phyloP scores from a whole-genome alignment of 345 rosid genomes.

The Chamaenerion angustifolium region DNA sequence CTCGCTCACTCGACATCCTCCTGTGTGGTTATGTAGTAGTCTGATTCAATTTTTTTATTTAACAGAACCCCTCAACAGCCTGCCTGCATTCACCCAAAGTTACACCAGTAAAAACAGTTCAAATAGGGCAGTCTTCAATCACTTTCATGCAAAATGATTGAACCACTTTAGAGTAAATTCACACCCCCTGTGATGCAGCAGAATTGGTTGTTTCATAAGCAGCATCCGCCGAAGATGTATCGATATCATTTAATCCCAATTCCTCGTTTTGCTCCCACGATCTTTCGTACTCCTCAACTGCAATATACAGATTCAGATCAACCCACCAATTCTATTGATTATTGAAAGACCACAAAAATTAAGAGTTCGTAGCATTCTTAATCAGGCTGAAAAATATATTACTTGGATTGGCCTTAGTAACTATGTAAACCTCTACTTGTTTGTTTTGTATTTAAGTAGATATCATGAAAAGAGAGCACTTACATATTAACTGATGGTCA shows the following conservation, averaged over 20 bases:
- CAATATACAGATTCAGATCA: neutral
- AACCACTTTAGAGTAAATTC: neutral
- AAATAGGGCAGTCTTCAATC: too few species aligned
- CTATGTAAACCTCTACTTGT: neutral
- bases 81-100: too few species aligned
- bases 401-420: too few species aligned
- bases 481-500: slow-evolving; percentile 69
- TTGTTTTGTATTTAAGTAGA: neutral
- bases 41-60: too few species aligned
- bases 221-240: slow-evolving; percentile 74
- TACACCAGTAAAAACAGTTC: too few species aligned
- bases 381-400: too few species aligned
- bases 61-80: too few species aligned
- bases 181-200: neutral
- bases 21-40: too few species aligned
- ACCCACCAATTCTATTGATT: neutral
- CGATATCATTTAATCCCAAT: slow-evolving; percentile 77
- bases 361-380: neutral
- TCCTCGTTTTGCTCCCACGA: slow-evolving; percentile 96
- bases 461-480: slow-evolving; percentile 11
- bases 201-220: slow-evolving; percentile 27
- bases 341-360: too few species aligned
- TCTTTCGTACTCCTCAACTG: slow-evolving; percentile 80
- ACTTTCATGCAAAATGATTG: too few species aligned
- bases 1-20: too few species aligned